These are phyloP conservation scores for Antitrichia curtipendula DNA, from an alignment of 225 moss, liverwort and hornwort genomes.

Conservation along the genomic window DNA sequence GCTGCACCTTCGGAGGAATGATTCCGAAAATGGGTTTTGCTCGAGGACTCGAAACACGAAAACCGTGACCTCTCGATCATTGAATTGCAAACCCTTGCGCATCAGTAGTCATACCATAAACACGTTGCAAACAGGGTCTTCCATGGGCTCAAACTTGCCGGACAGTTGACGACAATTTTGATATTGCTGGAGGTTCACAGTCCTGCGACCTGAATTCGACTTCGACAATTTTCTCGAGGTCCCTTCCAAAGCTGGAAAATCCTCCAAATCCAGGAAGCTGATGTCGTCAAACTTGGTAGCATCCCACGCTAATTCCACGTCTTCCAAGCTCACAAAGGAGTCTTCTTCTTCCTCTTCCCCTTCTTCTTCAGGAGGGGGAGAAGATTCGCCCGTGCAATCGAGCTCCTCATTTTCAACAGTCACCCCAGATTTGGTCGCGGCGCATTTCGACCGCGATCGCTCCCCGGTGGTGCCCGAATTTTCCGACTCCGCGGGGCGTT, in stretches of 20 bases:
- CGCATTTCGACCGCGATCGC: slow-evolving; percentile 8
- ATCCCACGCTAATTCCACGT: slow-evolving; percentile 26
- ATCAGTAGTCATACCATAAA: slow-evolving; percentile 2
- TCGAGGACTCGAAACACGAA: neutral
- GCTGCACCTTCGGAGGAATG: slow-evolving; percentile 34
- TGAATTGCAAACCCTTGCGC: neutral
- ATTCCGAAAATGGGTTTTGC: slow-evolving; percentile 31
- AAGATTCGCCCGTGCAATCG: slow-evolving; percentile 23
- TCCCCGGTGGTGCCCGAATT: slow-evolving; percentile 23
- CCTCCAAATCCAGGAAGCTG: slow-evolving; percentile 7
- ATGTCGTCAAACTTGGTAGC: slow-evolving; percentile 11
- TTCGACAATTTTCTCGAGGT: neutral
- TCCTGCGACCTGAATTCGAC: neutral
- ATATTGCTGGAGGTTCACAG: neutral
- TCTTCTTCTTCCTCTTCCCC: neutral
- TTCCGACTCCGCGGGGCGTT: slow-evolving; percentile 5
- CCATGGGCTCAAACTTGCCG: neutral
- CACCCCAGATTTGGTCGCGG: neutral
- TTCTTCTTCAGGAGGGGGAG: neutral
- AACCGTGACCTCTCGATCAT: neutral
- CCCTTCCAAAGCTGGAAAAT: neutral
- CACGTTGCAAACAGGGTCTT: slow-evolving; percentile 8
- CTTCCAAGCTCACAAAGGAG: slow-evolving; percentile 10
- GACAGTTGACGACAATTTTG: slow-evolving; percentile 18
- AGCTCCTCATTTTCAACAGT: slow-evolving; percentile 4